Evolutionary conservation across 805 yeast species (phyloP).

Genomic region (Hanseniaspora jakobsenii): DNA sequence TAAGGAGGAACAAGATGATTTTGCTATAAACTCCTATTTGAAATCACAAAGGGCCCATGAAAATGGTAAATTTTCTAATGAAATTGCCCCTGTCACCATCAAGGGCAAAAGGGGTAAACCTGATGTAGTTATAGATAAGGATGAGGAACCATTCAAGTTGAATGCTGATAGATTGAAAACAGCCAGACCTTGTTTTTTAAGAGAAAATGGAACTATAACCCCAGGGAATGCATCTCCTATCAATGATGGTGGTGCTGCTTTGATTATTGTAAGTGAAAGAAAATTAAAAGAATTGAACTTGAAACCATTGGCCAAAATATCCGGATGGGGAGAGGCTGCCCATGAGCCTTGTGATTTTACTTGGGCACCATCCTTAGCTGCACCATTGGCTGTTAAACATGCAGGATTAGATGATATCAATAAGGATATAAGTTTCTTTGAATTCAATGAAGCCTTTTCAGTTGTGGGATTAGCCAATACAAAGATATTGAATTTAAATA

Average conservation of each 20-base stretch:
- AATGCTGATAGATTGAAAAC: conserved; percentile 62
- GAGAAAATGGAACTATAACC: conserved; percentile 89
- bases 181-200: conserved; percentile 91
- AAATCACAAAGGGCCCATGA: conserved; percentile 74
- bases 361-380: conserved; percentile 86
- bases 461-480: conserved; percentile 90
- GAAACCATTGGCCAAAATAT: conserved; percentile 77
- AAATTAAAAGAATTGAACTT: conserved; percentile 77
- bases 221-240: conserved; percentile 94
- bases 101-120: conserved; percentile 90
- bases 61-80: conserved; percentile 68
- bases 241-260: conserved; percentile 97
- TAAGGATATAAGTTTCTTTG: conserved; percentile 91
- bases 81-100: conserved; percentile 77
- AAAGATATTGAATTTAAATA: conserved; percentile 51
- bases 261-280: conserved; percentile 70
- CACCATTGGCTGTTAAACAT: conserved; percentile 89
- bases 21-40: conserved; percentile 79
- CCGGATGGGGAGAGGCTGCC: conserved; percentile 98
- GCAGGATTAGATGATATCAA: conserved; percentile 61
- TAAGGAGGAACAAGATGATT: conserved; percentile 75
- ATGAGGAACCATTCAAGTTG: conserved; percentile 74
- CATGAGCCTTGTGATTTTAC: conserved; percentile 91
- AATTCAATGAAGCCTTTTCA: conserved; percentile 95
- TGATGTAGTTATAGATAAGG: conserved; percentile 54